These are phyloP conservation scores for Colletotrichum orchidophilum DNA, from an alignment of 2,329 filamentous ascomycete genomes.

Conservation along the genomic window DNA sequence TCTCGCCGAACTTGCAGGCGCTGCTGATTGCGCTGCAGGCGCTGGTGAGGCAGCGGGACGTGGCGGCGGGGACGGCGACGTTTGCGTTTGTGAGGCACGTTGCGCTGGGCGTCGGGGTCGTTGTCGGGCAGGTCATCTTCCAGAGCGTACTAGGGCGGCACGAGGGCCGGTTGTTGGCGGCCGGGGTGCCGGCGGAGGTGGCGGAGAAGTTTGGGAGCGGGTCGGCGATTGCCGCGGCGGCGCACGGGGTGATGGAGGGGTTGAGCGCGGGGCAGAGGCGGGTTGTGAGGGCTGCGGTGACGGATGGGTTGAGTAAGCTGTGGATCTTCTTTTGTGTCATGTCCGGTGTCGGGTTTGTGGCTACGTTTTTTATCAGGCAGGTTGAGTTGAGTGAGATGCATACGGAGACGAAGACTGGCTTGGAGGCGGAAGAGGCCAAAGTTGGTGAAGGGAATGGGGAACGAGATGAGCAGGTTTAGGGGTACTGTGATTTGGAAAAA, in stretches of 20 bases:
- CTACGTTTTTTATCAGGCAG: slow-evolving; percentile 59
- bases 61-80: slow-evolving; percentile 74
- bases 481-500: not conserved
- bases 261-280: slow-evolving; percentile 56
- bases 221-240: slow-evolving; percentile 70
- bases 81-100: slow-evolving; percentile 76
- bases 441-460: not conserved
- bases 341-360: slow-evolving; percentile 55
- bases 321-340: slow-evolving; percentile 65
- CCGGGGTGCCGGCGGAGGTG: slow-evolving; percentile 57
- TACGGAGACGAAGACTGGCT: slow-evolving; percentile 60
- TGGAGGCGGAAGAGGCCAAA: slow-evolving; percentile 22
- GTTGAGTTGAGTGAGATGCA: slow-evolving; percentile 63
- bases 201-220: slow-evolving; percentile 64
- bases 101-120: slow-evolving; percentile 73
- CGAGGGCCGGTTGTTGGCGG: slow-evolving; percentile 53
- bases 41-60: slow-evolving; percentile 68
- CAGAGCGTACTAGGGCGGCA: slow-evolving; percentile 76
- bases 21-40: slow-evolving; percentile 76
- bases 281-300: slow-evolving; percentile 57
- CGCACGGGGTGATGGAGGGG: slow-evolving; percentile 63
- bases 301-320: slow-evolving; percentile 61
- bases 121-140: slow-evolving; percentile 82
- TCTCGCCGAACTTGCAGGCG: slow-evolving; percentile 75
- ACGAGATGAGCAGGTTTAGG: not conserved